Base-by-base conservation (phyloP, 495 filamentous ascomycete species). In the Trichoderma asperelloides region DNA sequence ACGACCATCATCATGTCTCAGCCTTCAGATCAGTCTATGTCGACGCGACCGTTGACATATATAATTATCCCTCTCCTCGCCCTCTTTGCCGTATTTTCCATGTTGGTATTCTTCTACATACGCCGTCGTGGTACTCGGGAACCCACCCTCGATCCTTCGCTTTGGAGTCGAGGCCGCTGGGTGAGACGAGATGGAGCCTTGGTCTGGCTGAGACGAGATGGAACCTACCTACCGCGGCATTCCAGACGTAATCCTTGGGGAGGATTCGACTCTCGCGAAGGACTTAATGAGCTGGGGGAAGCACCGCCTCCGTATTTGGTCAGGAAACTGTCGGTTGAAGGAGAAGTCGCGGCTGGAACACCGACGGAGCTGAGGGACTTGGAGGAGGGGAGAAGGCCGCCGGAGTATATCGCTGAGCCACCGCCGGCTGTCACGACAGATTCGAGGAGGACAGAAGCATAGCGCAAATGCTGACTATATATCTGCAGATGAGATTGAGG, bases 271-370 rank as follows among this genome's bases (percentile, higher is more conserved):
- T 60, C 51, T 13, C 78, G 80, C 40, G 82, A 85, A 68, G 85
- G 85, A 7, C 75, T 87, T 40, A 81, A 87, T 69, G 84, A 86
- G 74, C 74, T 81, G 12, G 85, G 84, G 27, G 83, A 86, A 72
- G 81, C 85, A 15, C 85, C 85, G 30, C 85, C 85, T 43, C 83
- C 84, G 1, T 87, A 87, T 66, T 69, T 73, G 13, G 55, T 60
- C 25, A 60, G 27, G 55, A 30, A 21, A 3, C 11, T 30, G 23
- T 18, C 55, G 28, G 39, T 1, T 8, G 41, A 25, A 18, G 41
- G 40, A 27, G n/a, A n/a, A 27, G 30, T 33, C n/a, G 62, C 33
- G 11, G 39, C 0, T 47, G 64, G 39, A 65, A 41, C 12, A 25
- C 25, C 55, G 64, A 51, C 25, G 41, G 39, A 45, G 40, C 13